Conservation (phyloP, 2,329 filamentous ascomycete species). For the Paecilomyces dactylethromorphus region DNA sequence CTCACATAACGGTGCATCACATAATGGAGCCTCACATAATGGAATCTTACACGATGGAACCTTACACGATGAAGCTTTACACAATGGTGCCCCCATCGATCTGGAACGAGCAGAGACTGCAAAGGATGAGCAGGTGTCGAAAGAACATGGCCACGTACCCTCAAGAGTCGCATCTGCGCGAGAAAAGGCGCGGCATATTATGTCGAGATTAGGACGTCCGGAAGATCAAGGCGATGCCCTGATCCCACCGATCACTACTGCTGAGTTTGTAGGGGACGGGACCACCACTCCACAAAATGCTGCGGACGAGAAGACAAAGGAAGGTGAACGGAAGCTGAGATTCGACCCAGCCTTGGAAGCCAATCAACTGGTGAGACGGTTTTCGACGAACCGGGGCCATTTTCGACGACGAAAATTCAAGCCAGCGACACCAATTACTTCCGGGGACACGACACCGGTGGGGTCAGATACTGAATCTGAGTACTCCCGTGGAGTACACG, state of each 20-base stretch:
- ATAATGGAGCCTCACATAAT: no score
- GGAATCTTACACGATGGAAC: no score
- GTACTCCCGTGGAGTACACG: constrained; percentile 17
- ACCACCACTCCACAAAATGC: neutral
- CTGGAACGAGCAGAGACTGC: neutral
- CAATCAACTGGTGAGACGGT: constrained; percentile 24
- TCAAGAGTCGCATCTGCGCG: neutral
- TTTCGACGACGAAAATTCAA: constrained; percentile 10
- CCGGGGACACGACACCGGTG: constrained; percentile 3
- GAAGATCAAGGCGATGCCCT: constrained; percentile 8
- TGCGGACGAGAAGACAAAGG: neutral
- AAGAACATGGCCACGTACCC: neutral
- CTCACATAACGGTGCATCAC: no score
- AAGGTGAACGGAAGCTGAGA: neutral
- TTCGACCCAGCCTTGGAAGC: constrained; percentile 15
- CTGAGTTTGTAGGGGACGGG: constrained; percentile 3
- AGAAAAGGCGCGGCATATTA: constrained; percentile 6
- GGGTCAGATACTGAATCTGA: constrained; percentile 8
- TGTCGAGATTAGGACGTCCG: constrained; percentile 6
- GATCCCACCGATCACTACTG: constrained; percentile 1
- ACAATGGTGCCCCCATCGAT: no score
- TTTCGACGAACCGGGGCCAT: constrained; percentile 18
- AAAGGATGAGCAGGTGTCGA: neutral
- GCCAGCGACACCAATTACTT: constrained; percentile 6
- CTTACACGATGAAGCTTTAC: no score